These are phyloP conservation scores for Epichloe festucae DNA, from an alignment of 2,329 filamentous ascomycete genomes.

Conservation along the genomic window DNA sequence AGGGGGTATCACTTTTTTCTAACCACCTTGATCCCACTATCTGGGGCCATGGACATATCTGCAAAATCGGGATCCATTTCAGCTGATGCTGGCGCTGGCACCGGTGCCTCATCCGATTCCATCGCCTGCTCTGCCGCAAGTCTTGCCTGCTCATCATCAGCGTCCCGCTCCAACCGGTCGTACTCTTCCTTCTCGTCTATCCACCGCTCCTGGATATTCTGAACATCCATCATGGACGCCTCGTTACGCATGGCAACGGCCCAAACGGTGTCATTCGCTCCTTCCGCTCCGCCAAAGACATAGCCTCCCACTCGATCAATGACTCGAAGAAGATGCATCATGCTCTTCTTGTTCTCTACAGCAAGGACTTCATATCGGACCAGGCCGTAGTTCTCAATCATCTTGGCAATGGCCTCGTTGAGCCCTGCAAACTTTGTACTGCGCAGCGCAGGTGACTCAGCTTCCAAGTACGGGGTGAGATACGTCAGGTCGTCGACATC, in stretches of 20 bases:
- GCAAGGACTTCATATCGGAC: conserved; percentile 89
- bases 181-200: conserved; percentile 79
- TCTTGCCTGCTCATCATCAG: conserved; percentile 63
- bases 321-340: conserved; percentile 80
- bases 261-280: conserved; percentile 94
- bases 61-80: conserved; percentile 35
- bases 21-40: conserved; percentile 59
- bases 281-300: conserved; percentile 80
- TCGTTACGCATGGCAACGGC: conserved; percentile 80
- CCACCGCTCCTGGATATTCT: conserved; percentile 93
- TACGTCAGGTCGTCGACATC: conserved; percentile 89
- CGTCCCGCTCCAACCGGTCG: conserved; percentile 64
- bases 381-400: conserved; percentile 82
- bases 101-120: conserved; percentile 20
- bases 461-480: conserved; percentile 65
- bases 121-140: conserved; percentile 24
- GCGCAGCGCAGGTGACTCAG: conserved; percentile 58
- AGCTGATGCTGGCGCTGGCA: conserved; percentile 10
- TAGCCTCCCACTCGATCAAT: conserved; percentile 91
- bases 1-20: conserved; percentile 42
- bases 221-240: conserved; percentile 61
- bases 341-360: conserved; percentile 92
- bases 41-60: conserved; percentile 36
- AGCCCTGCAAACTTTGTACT: conserved; percentile 70
- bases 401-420: conserved; percentile 72